These are phyloP conservation scores for Chrysosporium queenslandicum DNA, from an alignment of 2,329 filamentous ascomycete species.

Conservation along the genomic window DNA sequence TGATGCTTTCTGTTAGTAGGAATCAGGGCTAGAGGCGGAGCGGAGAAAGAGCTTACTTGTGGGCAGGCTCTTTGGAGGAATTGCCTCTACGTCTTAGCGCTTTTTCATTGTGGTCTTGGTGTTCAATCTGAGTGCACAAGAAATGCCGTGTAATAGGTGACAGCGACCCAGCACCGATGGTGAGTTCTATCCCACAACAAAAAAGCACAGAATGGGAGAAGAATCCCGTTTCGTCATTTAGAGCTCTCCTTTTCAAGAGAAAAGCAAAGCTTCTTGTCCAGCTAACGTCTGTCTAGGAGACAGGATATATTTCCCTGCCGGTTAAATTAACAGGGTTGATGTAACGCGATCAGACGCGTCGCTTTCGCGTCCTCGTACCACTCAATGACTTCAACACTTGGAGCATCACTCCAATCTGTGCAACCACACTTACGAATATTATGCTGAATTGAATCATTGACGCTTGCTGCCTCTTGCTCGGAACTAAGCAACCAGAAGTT, in stretches of 20 bases:
- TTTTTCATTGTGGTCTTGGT: background rate
- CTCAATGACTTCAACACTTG: too few species aligned
- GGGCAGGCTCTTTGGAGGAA: slow-evolving; percentile 13
- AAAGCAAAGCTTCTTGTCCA: background rate
- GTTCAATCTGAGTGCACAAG: background rate
- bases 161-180: too few species aligned
- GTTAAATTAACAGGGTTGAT: background rate
- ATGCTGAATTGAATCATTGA: background rate
- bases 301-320: background rate
- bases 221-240: background rate
- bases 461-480: background rate
- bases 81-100: background rate
- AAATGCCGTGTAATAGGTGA: too few species aligned
- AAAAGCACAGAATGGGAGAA: background rate
- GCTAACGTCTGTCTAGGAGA: background rate
- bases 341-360: slow-evolving; percentile 6
- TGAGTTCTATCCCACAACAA: too few species aligned
- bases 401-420: background rate
- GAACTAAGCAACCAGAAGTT: background rate
- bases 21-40: background rate
- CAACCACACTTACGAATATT: background rate
- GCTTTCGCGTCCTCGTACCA: slow-evolving; percentile 3
- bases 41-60: slow-evolving; percentile 20
- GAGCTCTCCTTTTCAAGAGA: background rate
- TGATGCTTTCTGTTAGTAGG: slow-evolving; percentile 7